These are phyloP conservation scores for Apiospora phragmitis DNA, from an alignment of 2,329 filamentous ascomycete genomes.

Conservation along the genomic window DNA sequence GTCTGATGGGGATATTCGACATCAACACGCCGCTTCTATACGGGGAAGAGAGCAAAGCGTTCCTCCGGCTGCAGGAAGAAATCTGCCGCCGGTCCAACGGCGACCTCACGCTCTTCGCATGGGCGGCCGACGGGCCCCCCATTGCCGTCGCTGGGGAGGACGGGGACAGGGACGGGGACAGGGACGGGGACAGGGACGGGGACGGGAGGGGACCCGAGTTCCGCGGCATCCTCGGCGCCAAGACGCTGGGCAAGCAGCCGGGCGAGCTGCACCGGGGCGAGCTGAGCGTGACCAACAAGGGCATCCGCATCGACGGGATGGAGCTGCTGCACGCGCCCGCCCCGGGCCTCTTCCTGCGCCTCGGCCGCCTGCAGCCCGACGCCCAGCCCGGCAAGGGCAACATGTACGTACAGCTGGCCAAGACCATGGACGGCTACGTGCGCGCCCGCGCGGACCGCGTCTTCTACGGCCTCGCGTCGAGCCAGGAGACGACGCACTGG, in stretches of 20 bases:
- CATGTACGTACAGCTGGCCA: conserved; percentile 1
- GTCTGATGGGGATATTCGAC: conserved; percentile 56
- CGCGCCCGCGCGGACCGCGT: not conserved
- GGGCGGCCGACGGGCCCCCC: not conserved
- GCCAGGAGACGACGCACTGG: not conserved
- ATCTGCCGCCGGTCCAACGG: conserved; percentile 19
- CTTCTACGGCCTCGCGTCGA: not conserved
- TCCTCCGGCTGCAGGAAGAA: conserved; percentile 13
- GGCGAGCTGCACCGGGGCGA: conserved; percentile 2
- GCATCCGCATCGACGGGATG: conserved; percentile 8
- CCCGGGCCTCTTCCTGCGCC: not conserved
- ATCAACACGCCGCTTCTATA: conserved; percentile 67
- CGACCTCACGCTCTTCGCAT: conserved; percentile 7
- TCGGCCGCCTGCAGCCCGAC: not conserved
- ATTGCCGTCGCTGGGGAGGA: too few relatives aligned
- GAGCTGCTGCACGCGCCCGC: conserved; percentile 5
- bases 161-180: not conserved
- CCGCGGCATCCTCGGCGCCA: conserved; percentile 1
- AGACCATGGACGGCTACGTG: conserved; percentile 9
- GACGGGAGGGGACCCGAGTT: too few relatives aligned
- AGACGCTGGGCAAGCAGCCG: conserved; percentile 5
- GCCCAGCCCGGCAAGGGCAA: not conserved
- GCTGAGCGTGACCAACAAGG: conserved; percentile 10
- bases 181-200: not conserved
- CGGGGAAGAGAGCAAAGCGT: conserved; percentile 33